These are phyloP conservation scores for Allomyces macrogynus DNA, from an alignment of 192 early-diverging fungal genomes.

Conservation along the genomic window DNA sequence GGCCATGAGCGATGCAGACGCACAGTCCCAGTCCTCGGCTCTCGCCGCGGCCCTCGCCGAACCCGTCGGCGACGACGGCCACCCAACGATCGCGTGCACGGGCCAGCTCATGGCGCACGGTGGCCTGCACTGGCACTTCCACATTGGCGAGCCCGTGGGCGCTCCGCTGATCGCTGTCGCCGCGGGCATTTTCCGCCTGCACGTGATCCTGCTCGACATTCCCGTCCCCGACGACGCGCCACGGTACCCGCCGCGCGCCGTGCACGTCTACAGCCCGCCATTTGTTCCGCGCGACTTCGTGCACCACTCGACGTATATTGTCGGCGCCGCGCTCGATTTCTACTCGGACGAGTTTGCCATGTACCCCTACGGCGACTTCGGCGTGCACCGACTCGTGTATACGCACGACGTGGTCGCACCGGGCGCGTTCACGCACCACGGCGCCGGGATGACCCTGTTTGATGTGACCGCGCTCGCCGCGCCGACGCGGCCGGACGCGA, in stretches of 20 bases:
- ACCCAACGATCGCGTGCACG: neutral
- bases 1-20: neutral
- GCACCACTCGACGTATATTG: neutral
- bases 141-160: neutral
- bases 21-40: neutral
- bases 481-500: neutral
- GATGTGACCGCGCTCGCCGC: neutral
- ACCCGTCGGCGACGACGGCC: neutral
- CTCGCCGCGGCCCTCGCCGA: neutral
- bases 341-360: slow-evolving; percentile 71
- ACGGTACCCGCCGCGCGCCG: neutral
- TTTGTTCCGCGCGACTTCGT: neutral
- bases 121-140: neutral
- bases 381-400: neutral
- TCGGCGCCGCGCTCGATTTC: slow-evolving; percentile 25
- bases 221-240: neutral
- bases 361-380: slow-evolving; percentile 58
- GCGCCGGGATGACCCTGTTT: neutral
- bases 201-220: neutral
- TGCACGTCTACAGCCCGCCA: neutral
- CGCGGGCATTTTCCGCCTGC: neutral
- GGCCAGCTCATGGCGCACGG: too few relatives aligned
- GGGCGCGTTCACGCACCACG: neutral
- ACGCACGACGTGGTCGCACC: neutral
- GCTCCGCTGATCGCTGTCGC: neutral